Conservation (phyloP, 495 filamentous ascomycete genomes). For the Aspergillus wentii region DNA sequence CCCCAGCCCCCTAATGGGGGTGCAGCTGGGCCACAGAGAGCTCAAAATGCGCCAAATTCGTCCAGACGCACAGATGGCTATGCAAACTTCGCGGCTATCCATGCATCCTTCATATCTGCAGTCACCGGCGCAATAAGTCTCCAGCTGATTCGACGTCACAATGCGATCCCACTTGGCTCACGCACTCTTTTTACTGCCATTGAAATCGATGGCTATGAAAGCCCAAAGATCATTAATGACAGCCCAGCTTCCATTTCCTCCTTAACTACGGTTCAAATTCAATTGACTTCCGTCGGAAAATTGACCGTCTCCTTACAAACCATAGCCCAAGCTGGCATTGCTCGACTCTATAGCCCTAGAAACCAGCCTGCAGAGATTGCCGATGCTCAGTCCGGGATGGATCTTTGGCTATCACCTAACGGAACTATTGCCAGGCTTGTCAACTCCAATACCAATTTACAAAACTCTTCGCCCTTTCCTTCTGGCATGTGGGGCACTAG, state of each 20-base stretch:
- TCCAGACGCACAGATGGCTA: constrained; percentile 30
- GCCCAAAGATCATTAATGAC: constrained; percentile 22
- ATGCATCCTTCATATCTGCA: constrained; percentile 40
- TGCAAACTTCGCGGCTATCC: constrained; percentile 34
- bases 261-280: constrained; percentile 35
- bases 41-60: constrained; percentile 19
- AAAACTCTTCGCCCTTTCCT: constrained; percentile 18
- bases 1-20: constrained; percentile 15
- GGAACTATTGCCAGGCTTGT: constrained; percentile 44
- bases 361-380: constrained; percentile 14
- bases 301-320: constrained; percentile 37
- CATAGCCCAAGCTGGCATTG: constrained; percentile 32
- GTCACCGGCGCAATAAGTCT: constrained; percentile 37
- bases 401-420: constrained; percentile 48
- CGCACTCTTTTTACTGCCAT: constrained; percentile 40
- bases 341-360: constrained; percentile 22
- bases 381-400: constrained; percentile 22
- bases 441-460: constrained; percentile 17
- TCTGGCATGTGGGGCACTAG: constrained; percentile 6
- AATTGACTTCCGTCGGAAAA: constrained; percentile 33
- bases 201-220: constrained; percentile 27
- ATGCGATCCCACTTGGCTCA: constrained; percentile 39
- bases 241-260: constrained; percentile 23
- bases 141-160: constrained; percentile 31
- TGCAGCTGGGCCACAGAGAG: constrained; percentile 20